Evolutionary conservation across 768 basidiomycete genomes (phyloP).

Genomic region (Cystofilobasidium capitatum): DNA sequence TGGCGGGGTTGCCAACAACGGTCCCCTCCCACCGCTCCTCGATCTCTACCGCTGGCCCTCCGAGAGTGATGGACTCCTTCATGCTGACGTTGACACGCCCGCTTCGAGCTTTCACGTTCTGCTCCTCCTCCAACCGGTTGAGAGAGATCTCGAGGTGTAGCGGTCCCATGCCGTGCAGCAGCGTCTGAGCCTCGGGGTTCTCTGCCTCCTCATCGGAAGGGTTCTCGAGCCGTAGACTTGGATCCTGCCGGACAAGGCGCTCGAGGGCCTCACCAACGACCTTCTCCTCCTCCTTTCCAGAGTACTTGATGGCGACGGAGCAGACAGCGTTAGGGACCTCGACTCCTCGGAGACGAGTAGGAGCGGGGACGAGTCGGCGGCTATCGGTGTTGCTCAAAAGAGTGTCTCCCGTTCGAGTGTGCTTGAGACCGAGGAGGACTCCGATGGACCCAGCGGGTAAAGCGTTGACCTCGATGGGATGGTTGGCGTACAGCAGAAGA

Average conservation of each 20-base stretch:
- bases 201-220: constrained; percentile 40
- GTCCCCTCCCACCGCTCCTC: constrained; percentile 53
- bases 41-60: constrained; percentile 30
- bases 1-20: constrained; percentile 48
- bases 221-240: constrained; percentile 57
- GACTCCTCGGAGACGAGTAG: constrained; percentile 44
- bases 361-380: constrained; percentile 8
- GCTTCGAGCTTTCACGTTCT: constrained; percentile 10
- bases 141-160: constrained; percentile 84
- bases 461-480: constrained; percentile 64
- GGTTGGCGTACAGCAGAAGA: constrained; percentile 65
- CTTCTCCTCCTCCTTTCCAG: constrained; percentile 65
- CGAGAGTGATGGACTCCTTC: constrained; percentile 21
- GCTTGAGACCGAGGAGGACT: constrained; percentile 68
- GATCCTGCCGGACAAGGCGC: constrained; percentile 70
- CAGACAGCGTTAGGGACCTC: constrained; percentile 64
- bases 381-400: constrained; percentile 49
- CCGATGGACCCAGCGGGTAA: constrained; percentile 75
- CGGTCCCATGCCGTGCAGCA: constrained; percentile 73
- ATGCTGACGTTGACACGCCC: constrained; percentile 19
- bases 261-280: constrained; percentile 67
- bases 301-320: constrained; percentile 69
- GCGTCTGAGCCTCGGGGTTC: constrained; percentile 67
- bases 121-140: constrained; percentile 68
- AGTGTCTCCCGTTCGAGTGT: constrained; percentile 81